Base-by-base conservation (phyloP, 352 stramenopile species). In the Phytophthora cactorum region DNA sequence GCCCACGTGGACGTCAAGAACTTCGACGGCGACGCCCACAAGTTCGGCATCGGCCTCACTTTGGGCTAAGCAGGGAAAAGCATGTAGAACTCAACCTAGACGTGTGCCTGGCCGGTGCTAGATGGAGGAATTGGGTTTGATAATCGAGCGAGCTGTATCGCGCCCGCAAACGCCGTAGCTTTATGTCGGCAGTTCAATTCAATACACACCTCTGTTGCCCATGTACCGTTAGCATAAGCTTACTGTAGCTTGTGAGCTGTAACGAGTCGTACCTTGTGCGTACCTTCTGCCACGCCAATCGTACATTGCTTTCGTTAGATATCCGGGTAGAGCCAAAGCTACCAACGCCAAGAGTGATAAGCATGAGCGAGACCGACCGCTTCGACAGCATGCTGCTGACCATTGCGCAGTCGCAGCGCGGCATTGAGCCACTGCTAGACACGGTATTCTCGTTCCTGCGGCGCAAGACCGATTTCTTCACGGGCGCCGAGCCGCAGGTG, bases 391-490 rank as follows among this genome's bases (percentile, higher is more conserved):
- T 99, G 70, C 93, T 99, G 66, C 79, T 99, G 81, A 98, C 97
- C 70, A 96, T 99, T 43, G 97, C 98, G 59, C 96, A 99, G 81
- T 95, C 97, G 68, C 89, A 98, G 65, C 81, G 86, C 44, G 98
- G 98, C 46, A 99, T 99, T 72, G 98, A 99, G 78, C 97, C 97
- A 22, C 81, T 99, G 36, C 90, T 99, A 70, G 95, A 99, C 66
- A 98, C 95, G 1, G 90, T 99, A 25, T 99, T 99, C 77, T 98
- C 95, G 1, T 99, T 99, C 74, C 76, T 99, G 62, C 88, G 97
- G 25, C 96, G 97, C 55, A 99, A 99, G 81, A 99, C 97, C 15
- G 98, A 99, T 83, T 99, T 99, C 70, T 99, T 99, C 77, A 84
- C 95, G 7, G 97, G 97, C 9, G 96, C 94, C 49, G 64, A 73